Conservation (phyloP, 208 protist species). For the Herpetomonas muscarum region DNA sequence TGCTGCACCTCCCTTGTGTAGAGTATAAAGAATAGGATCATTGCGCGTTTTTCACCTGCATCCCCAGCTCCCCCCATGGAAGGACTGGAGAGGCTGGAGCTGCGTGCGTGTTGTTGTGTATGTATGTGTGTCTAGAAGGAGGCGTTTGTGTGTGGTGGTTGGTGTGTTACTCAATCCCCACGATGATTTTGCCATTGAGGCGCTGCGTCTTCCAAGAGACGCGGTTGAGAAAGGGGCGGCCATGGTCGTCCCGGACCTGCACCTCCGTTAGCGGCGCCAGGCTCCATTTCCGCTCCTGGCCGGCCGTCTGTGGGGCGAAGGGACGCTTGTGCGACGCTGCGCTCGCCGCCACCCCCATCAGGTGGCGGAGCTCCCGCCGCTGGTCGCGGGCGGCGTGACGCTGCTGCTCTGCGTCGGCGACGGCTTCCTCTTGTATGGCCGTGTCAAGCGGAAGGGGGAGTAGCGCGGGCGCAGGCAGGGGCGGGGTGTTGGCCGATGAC, state of each 20-base stretch:
- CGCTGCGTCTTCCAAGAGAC: conserved; percentile 10
- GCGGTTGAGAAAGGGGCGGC: conserved; percentile 9
- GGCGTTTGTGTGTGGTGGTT: too few relatives aligned
- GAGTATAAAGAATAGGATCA: too few relatives aligned
- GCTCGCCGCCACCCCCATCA: conserved; percentile 28
- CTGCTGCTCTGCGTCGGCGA: conserved; percentile 7
- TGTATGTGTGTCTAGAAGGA: too few relatives aligned
- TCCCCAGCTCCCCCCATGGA: too few relatives aligned
- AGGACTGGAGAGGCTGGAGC: too few relatives aligned
- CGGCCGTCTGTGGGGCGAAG: conserved; percentile 9
- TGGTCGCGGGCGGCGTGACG: conserved; percentile 28
- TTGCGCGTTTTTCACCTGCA: too few relatives aligned
- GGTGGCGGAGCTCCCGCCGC: conserved; percentile 28
- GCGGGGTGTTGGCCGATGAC: background rate
- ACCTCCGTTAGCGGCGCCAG: conserved; percentile 14
- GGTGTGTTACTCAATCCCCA: background rate
- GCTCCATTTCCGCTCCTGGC: conserved; percentile 7
- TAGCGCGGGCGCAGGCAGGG: background rate
- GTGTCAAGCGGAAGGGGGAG: conserved; percentile 10
- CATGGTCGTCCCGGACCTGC: conserved; percentile 9
- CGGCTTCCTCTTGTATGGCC: conserved; percentile 8
- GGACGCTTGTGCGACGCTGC: conserved; percentile 23
- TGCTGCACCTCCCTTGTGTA: too few relatives aligned
- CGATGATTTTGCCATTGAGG: conserved; percentile 2
- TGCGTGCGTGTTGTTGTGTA: too few relatives aligned